Percentiles rank a stretch among this genome's conserved stretches.
Conservation (phyloP, 257 asterid species). For the Lithospermum erythrorhizon region DNA sequence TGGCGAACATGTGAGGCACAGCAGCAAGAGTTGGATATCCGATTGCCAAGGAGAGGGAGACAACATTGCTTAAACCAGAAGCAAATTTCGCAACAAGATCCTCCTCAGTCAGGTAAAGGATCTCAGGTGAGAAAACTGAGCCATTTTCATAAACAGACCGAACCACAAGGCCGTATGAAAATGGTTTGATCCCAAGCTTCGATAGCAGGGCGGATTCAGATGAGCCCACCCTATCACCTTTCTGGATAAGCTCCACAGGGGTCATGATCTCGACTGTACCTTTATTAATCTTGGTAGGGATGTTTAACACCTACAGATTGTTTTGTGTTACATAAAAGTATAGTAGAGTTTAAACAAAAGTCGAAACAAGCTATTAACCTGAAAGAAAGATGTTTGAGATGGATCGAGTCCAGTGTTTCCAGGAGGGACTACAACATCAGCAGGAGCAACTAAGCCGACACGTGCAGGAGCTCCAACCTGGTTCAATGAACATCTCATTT, state of each 20-base stretch:
- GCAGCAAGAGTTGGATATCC: constrained; percentile 15
- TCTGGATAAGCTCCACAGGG: constrained; percentile 19
- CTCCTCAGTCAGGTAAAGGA: constrained; percentile 13
- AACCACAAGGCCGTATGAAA: constrained; percentile 18
- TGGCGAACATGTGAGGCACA: constrained; percentile 14
- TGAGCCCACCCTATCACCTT: constrained; percentile 18
- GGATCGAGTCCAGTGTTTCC: constrained; percentile 21
- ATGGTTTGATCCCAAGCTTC: constrained; percentile 16
- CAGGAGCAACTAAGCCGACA: constrained; percentile 14
- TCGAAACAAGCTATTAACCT: background rate
- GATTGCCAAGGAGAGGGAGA: constrained; percentile 10
- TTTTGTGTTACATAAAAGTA: background rate
- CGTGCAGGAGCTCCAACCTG: constrained; percentile 22
- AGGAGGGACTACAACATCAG: constrained; percentile 17
- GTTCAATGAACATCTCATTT: background rate
- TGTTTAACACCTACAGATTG: constrained; percentile 12
- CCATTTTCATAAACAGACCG: constrained; percentile 13
- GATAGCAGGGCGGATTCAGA: constrained; percentile 18
- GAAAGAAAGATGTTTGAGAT: constrained; percentile 21
- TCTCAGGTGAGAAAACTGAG: constrained; percentile 12
- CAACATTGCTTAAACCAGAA: constrained; percentile 5
- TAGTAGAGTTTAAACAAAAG: background rate
- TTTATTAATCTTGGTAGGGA: constrained; percentile 17
- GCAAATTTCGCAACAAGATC: constrained; percentile 12
- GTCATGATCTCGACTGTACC: constrained; percentile 18